Conservation (phyloP, 495 filamentous ascomycete species). For the Bombardia bombarda region DNA sequence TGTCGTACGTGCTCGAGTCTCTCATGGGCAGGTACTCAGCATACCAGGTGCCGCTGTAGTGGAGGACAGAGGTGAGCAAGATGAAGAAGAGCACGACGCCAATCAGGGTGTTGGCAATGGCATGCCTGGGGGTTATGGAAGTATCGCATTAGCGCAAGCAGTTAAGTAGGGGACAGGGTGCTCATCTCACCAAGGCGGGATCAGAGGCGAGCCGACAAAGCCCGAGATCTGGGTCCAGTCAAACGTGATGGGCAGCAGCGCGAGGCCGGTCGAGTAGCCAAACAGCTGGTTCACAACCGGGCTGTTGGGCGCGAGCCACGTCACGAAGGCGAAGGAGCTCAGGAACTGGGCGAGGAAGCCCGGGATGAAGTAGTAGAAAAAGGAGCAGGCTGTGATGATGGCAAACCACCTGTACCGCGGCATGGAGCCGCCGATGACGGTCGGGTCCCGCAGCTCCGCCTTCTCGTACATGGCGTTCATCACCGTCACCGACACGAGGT, state of each 20-base stretch:
- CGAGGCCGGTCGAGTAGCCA: constrained; percentile 55
- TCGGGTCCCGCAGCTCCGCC: constrained; percentile 34
- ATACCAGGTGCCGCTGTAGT: constrained; percentile 64
- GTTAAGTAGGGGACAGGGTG: neutral
- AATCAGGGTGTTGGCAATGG: constrained; percentile 54
- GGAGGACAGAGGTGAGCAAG: constrained; percentile 38
- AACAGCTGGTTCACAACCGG: constrained; percentile 64
- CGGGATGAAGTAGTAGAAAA: constrained; percentile 54
- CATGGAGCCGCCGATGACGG: constrained; percentile 46
- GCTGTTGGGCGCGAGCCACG: constrained; percentile 54
- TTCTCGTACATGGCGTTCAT: constrained; percentile 67
- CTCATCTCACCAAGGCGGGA: constrained; percentile 45
- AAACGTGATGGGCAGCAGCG: constrained; percentile 53
- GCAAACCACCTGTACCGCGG: constrained; percentile 53
- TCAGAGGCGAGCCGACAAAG: constrained; percentile 48
- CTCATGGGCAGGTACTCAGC: constrained; percentile 50
- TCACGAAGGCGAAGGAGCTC: constrained; percentile 52
- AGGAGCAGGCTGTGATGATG: constrained; percentile 39
- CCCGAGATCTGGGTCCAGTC: constrained; percentile 59
- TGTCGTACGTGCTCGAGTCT: constrained; percentile 54
- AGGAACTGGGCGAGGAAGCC: constrained; percentile 51
- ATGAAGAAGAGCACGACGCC: constrained; percentile 51
- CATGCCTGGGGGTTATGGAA: constrained; percentile 40
- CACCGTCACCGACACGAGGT: constrained; percentile 54
- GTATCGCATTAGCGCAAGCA: neutral